Evolutionary conservation across 805 yeast species (phyloP).

Genomic region (Spencermartinsiella europaea): DNA sequence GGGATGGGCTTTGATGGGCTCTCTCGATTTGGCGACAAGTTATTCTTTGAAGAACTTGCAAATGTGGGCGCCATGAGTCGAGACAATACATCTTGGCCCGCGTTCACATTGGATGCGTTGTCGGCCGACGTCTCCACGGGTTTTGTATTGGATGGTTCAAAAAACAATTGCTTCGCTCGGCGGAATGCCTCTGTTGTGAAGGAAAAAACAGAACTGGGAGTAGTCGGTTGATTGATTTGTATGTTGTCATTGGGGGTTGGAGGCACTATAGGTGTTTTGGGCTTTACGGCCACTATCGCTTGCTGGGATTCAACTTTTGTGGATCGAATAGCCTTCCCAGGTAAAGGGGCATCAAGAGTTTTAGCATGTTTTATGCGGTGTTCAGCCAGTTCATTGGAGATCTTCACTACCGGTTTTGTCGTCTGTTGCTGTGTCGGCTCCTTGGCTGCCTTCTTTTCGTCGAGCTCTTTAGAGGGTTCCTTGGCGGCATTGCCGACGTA

Average conservation of each 20-base stretch:
- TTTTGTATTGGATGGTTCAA: constrained; percentile 9
- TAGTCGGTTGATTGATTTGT: neutral
- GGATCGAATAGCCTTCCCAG: too few species aligned
- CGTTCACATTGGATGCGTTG: neutral
- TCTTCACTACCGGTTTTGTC: too few species aligned
- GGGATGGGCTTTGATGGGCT: neutral
- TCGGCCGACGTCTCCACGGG: neutral
- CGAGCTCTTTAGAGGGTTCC: too few species aligned
- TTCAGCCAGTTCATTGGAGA: too few species aligned
- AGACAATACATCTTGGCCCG: constrained; percentile 2
- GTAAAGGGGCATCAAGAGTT: too few species aligned
- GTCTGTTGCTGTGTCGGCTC: too few species aligned
- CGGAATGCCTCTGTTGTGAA: constrained; percentile 17
- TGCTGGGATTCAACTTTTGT: too few species aligned
- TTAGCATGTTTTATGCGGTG: too few species aligned
- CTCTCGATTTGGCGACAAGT: neutral
- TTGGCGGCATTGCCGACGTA: too few species aligned
- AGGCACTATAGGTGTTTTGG: too few species aligned
- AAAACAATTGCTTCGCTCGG: constrained; percentile 18
- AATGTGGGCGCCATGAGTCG: constrained; percentile 20
- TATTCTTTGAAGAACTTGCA: constrained; percentile 13
- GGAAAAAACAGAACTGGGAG: constrained; percentile 5
- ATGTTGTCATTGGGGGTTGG: neutral
- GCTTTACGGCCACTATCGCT: too few species aligned
- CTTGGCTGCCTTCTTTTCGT: too few species aligned